These are phyloP conservation scores for Ogataea neopini DNA, from an alignment of 805 yeast genomes.

Conservation along the genomic window DNA sequence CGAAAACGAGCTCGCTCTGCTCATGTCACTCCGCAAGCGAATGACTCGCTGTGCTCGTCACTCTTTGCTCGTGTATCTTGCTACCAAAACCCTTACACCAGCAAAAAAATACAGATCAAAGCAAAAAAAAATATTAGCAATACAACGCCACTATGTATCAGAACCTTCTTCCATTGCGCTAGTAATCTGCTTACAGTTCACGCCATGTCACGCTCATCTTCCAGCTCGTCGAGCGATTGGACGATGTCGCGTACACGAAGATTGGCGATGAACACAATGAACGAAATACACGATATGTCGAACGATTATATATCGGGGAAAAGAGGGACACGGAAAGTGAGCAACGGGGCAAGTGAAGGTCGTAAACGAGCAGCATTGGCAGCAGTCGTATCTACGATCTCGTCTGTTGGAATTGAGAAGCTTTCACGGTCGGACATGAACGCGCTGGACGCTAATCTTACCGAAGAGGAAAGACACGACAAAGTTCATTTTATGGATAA, in stretches of 20 bases:
- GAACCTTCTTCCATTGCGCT: background rate
- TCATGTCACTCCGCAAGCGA: too few relatives aligned
- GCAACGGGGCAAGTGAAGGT: constrained; percentile 18
- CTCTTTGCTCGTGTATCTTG: too few relatives aligned
- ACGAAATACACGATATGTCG: constrained; percentile 26
- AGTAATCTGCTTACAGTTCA: background rate
- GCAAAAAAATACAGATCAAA: background rate
- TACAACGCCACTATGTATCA: background rate
- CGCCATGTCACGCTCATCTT: constrained; percentile 9
- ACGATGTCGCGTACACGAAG: constrained; percentile 20
- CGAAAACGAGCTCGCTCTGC: too few relatives aligned
- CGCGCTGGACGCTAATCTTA: constrained; percentile 11
- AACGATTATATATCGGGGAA: constrained; percentile 21
- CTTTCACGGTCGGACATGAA: constrained; percentile 19
- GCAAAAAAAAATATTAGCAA: background rate
- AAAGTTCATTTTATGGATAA: constrained; percentile 57
- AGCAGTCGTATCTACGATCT: constrained; percentile 45
- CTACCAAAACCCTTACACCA: constrained; percentile 10
- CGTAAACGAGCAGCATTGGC: constrained; percentile 36
- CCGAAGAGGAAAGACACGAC: constrained; percentile 28
- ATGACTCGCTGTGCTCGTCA: too few relatives aligned
- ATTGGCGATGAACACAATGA: constrained; percentile 25
- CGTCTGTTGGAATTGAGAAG: constrained; percentile 47
- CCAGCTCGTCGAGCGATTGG: constrained; percentile 13
- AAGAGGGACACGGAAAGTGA: constrained; percentile 1